Evolutionary conservation across 179 eudicot genomes (phyloP), one percentile per base, ranked within the genome.

Genomic region (Spinacia oleracea): DNA sequence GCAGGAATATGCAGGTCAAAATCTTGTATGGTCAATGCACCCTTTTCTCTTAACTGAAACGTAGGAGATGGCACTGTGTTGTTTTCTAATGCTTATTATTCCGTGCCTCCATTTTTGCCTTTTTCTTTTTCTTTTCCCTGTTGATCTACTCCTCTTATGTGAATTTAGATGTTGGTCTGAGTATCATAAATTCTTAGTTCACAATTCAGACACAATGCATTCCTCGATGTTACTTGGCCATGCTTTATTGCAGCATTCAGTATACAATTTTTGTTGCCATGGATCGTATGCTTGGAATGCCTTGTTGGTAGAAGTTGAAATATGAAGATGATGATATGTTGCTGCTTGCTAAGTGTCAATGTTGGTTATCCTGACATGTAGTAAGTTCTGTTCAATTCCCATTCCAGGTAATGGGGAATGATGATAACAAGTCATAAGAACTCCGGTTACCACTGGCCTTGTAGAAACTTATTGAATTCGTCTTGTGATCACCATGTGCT

Each of bases 1-100:
- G 89, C 99, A 3, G 99, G 92, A 88, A 93, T 96, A 78, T 93
- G 97, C 99, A 96, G 99, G 99, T 96, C 82, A 88, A 87, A 80
- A 90, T 90, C 91, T 90, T 90, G 92, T 93, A 90, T 87, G 97
- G 85, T 86, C 90, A 84, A 83, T 79, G 59, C 86, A 81, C 87
- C 90, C 87, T 84, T 77, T 78, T 43, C 87, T 89, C 85, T 75
- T 68, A 60, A 77, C 48, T 74, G 74, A 75, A 73, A 59, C 70
- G 15, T 73, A 64, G 77, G 56, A 82, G 43, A 71, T 65, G 42
- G 29, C 21, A 9, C 23, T 77, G 58, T 55, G 20, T 72, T 79
- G 64, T 53, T 63, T 71, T 79, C 20, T 69, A 42, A 56, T 42
- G 50, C 65, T 62, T 50, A 40, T 45, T 9, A 8, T 9, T 11